Conservation (phyloP, 2,329 filamentous ascomycete genomes). For the Annulohypoxylon truncatum region DNA sequence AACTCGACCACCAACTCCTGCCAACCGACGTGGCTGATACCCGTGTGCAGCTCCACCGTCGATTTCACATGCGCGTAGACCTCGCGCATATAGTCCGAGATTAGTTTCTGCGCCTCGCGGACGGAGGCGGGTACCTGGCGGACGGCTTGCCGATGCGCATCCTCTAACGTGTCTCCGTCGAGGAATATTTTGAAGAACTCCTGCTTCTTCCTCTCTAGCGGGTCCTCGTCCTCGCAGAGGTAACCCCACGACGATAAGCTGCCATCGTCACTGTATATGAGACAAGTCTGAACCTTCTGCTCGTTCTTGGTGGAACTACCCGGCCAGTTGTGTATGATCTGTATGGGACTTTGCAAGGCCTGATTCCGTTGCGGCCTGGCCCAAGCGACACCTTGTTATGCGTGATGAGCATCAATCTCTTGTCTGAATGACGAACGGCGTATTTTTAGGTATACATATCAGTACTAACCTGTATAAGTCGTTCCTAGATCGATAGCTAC, state of each 20-base stretch:
- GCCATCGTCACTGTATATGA: slow-evolving; percentile 59
- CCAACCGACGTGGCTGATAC: slow-evolving; percentile 56
- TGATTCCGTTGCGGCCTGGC: slow-evolving; percentile 46
- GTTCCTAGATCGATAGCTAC: slow-evolving; percentile 60
- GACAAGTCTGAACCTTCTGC: slow-evolving; percentile 65
- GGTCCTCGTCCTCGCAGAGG: slow-evolving; percentile 60
- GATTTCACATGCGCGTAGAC: slow-evolving; percentile 63
- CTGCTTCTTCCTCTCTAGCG: slow-evolving; percentile 51
- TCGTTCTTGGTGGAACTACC: slow-evolving; percentile 63
- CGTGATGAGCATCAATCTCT: slow-evolving; percentile 57
- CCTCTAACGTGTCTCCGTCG: slow-evolving; percentile 57
- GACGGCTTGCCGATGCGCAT: slow-evolving; percentile 58
- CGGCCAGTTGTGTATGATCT: slow-evolving; percentile 65
- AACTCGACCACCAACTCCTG: slow-evolving; percentile 61
- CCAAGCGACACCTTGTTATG: slow-evolving; percentile 52
- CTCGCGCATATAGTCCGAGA: slow-evolving; percentile 61
- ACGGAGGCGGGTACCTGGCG: slow-evolving; percentile 56
- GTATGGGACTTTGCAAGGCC: slow-evolving; percentile 55
- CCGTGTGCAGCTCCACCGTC: slow-evolving; percentile 56
- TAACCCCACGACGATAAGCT: slow-evolving; percentile 65
- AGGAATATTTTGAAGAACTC: slow-evolving; percentile 69
- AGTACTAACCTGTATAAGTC: slow-evolving; percentile 58
- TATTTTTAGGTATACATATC: background rate
- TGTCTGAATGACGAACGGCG: background rate
- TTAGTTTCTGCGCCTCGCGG: slow-evolving; percentile 59